phyloP scores from a whole-genome alignment of 148 eudicot genomes.

The Rhododendron vialii region DNA sequence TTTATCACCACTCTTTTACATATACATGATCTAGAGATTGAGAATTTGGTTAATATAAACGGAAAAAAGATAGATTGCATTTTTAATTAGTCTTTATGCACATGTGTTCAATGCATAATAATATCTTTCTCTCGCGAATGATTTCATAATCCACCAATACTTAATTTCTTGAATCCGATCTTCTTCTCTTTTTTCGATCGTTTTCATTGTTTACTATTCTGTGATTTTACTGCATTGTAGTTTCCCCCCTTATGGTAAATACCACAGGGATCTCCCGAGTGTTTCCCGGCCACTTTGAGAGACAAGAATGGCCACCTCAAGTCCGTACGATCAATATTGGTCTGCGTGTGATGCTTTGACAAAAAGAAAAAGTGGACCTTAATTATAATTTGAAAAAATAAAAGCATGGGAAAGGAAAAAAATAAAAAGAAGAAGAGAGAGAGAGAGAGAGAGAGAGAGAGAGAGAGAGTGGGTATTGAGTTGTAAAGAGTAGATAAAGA shows the following conservation, averaged over 20 bases:
- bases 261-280: background rate
- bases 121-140: too few species aligned
- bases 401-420: background rate
- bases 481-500: slow-evolving; percentile 1
- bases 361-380: slow-evolving; percentile 4
- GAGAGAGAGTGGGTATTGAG: background rate
- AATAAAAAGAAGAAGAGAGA: background rate
- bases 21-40: too few species aligned
- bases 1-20: too few species aligned
- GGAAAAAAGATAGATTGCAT: too few species aligned
- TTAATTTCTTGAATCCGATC: too few species aligned
- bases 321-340: slow-evolving; percentile 7
- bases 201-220: too few species aligned
- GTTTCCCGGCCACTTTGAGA: background rate
- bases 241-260: background rate
- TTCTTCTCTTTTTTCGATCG: background rate
- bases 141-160: too few species aligned
- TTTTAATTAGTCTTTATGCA: background rate
- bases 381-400: background rate
- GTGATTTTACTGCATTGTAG: background rate
- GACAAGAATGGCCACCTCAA: background rate
- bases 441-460: background rate
- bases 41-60: too few species aligned
- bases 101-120: background rate
- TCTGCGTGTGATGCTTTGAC: slow-evolving; percentile 13